Conservation (phyloP, 257 asterid genomes). For the Lavandula angustifolia region DNA sequence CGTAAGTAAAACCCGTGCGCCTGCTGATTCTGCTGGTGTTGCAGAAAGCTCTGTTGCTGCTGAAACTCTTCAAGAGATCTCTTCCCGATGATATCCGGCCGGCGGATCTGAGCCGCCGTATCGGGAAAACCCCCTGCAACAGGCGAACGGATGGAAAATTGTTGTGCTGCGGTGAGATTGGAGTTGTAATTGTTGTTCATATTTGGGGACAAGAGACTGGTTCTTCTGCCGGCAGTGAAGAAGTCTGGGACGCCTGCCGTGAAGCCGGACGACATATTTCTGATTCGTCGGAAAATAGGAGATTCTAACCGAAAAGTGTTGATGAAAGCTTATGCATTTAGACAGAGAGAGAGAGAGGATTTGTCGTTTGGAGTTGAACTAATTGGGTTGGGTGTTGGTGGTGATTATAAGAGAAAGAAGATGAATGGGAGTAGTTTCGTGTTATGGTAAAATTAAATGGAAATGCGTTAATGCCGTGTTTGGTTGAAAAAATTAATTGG, state of each 20-base stretch:
- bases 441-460: conserved; percentile 30
- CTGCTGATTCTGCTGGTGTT: conserved; percentile 43
- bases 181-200: conserved; percentile 31
- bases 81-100: conserved; percentile 57
- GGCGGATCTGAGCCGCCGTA: conserved; percentile 52
- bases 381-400: conserved; percentile 51
- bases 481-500: conserved; percentile 24
- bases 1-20: conserved; percentile 59
- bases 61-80: conserved; percentile 69
- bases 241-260: conserved; percentile 63
- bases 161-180: conserved; percentile 37
- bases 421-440: conserved; percentile 27
- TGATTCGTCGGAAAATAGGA: background rate
- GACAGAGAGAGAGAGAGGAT: conserved; percentile 13
- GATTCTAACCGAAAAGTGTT: conserved; percentile 23
- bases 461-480: conserved; percentile 35
- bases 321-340: conserved; percentile 37
- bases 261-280: conserved; percentile 58
- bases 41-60: conserved; percentile 43
- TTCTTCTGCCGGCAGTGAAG: conserved; percentile 49
- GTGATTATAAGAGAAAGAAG: conserved; percentile 6
- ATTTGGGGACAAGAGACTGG: conserved; percentile 34
- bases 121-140: conserved; percentile 48
- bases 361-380: conserved; percentile 31
- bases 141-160: conserved; percentile 30